phyloP scores from a whole-genome alignment of 257 asterid genomes.

The Avicennia marina region DNA sequence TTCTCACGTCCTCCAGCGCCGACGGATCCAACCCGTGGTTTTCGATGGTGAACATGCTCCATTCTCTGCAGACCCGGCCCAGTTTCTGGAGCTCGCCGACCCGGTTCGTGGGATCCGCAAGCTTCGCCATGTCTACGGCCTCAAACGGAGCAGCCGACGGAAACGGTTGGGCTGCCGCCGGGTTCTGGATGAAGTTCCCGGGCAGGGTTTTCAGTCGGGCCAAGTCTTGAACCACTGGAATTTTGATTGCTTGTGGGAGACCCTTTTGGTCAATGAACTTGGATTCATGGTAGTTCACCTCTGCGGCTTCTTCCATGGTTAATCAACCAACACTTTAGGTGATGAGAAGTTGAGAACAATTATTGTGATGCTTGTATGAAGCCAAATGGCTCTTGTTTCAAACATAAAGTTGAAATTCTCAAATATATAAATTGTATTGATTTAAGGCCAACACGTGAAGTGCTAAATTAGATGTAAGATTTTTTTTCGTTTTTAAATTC shows the following conservation, averaged over 20 bases:
- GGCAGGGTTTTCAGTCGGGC: conserved; percentile 28
- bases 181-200: conserved; percentile 23
- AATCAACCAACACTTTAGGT: too few species aligned
- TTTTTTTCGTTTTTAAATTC: too few species aligned
- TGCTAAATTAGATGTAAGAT: too few species aligned
- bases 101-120: conserved; percentile 19
- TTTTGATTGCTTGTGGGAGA: conserved; percentile 1
- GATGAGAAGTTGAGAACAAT: neutral
- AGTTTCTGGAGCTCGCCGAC: conserved; percentile 32
- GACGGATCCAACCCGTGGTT: conserved; percentile 33
- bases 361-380: too few species aligned
- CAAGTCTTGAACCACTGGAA: conserved; percentile 45
- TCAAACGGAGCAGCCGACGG: conserved; percentile 11
- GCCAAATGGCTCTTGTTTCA: too few species aligned
- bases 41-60: conserved; percentile 35
- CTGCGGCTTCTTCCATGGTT: neutral
- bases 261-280: conserved; percentile 31
- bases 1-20: conserved; percentile 18
- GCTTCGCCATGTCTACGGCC: conserved; percentile 22
- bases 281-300: conserved; percentile 22
- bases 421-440: too few species aligned
- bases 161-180: conserved; percentile 7
- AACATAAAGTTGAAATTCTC: too few species aligned
- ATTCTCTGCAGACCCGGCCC: conserved; percentile 19
- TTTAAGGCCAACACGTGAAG: too few species aligned